A percentile compares a stretch with the other conserved stretches of the same genome.
Conservation (phyloP, 148 eudicot species). For the Cornus controversa region DNA sequence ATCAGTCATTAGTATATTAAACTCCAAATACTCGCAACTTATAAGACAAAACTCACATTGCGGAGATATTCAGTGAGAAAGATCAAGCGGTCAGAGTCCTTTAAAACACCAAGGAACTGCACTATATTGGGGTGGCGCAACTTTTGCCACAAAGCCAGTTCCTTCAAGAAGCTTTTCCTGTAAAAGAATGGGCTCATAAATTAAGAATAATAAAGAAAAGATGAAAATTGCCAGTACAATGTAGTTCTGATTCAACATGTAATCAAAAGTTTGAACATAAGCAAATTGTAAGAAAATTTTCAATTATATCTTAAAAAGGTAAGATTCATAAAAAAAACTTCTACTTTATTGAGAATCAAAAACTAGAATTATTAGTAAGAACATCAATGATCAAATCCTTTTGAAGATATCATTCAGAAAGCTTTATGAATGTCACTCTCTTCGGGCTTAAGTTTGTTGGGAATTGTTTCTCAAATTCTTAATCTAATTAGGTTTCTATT, state of each 20-base stretch:
- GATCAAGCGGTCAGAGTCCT: constrained; percentile 34
- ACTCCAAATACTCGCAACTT: neutral
- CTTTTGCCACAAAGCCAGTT: constrained; percentile 41
- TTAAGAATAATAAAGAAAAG: neutral
- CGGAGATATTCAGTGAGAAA: constrained; percentile 42
- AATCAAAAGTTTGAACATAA: neutral
- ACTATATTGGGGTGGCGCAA: constrained; percentile 50
- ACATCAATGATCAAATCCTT: too few species aligned
- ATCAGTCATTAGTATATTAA: constrained; percentile 16
- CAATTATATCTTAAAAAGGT: too few species aligned
- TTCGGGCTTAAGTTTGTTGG: neutral
- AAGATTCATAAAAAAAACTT: too few species aligned
- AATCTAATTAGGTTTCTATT: too few species aligned
- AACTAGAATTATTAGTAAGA: too few species aligned
- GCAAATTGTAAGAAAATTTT: neutral
- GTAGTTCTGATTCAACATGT: too few species aligned
- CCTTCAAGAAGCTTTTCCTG: constrained; percentile 43
- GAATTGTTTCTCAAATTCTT: too few species aligned
- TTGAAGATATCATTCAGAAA: too few species aligned
- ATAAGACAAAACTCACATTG: constrained; percentile 29
- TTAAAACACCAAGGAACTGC: constrained; percentile 45
- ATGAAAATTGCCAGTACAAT: neutral
- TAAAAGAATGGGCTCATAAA: neutral
- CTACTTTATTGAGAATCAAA: too few species aligned
- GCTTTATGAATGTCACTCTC: too few species aligned